Evolutionary conservation across 2,329 filamentous ascomycete genomes (phyloP).

Genomic region (Lecanoromycetidae sp.): DNA sequence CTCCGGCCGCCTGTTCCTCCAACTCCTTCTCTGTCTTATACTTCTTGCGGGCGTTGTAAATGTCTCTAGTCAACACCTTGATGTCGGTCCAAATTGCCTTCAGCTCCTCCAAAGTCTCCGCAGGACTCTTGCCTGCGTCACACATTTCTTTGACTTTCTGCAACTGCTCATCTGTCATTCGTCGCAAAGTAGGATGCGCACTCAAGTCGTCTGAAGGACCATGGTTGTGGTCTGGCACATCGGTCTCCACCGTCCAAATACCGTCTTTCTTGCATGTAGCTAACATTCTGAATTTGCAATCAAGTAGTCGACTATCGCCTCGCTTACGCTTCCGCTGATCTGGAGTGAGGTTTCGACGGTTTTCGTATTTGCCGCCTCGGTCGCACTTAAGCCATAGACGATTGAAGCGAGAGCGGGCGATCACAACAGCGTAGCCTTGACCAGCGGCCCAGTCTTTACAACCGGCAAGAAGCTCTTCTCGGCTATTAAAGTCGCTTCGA

Average conservation of each 20-base stretch:
- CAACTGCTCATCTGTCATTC: slow-evolving; percentile 16
- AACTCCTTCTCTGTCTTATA: slow-evolving; percentile 16
- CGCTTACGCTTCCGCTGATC: slow-evolving; percentile 19
- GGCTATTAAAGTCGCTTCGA: slow-evolving; percentile 9
- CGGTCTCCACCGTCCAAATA: slow-evolving; percentile 16
- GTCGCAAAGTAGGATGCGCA: slow-evolving; percentile 16
- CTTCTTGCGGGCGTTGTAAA: slow-evolving; percentile 20
- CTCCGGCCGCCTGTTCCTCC: slow-evolving; percentile 4
- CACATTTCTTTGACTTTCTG: slow-evolving; percentile 17
- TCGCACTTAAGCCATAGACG: slow-evolving; percentile 20
- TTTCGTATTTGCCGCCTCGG: slow-evolving; percentile 17
- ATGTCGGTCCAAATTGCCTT: slow-evolving; percentile 16
- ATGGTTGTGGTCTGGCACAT: slow-evolving; percentile 16
- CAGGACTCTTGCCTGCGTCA: slow-evolving; percentile 18
- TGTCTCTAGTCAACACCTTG: slow-evolving; percentile 18
- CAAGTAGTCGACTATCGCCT: slow-evolving; percentile 17
- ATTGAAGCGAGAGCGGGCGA: slow-evolving; percentile 18
- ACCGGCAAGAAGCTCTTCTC: slow-evolving; percentile 15
- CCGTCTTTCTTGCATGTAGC: slow-evolving; percentile 14
- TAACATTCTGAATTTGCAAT: slow-evolving; percentile 17
- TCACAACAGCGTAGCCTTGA: slow-evolving; percentile 19
- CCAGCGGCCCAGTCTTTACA: slow-evolving; percentile 18
- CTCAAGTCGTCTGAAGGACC: slow-evolving; percentile 17
- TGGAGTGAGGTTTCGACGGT: slow-evolving; percentile 15
- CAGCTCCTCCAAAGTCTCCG: slow-evolving; percentile 17